Evolutionary conservation across 306 rosid species (phyloP).

Genomic region (Biancaea sappan): DNA sequence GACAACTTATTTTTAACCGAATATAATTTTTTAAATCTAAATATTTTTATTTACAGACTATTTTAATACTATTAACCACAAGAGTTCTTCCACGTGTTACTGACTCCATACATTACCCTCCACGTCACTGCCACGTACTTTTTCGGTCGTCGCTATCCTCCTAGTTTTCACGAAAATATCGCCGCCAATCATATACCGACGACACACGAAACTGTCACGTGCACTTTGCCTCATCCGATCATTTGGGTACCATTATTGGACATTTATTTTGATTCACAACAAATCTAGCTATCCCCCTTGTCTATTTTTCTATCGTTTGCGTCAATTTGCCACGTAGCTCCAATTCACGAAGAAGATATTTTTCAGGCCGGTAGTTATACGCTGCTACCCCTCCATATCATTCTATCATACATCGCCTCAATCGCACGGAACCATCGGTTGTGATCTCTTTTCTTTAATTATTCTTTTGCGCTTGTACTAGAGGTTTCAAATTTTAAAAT

Average conservation of each 20-base stretch:
- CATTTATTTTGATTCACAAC: neutral
- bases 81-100: neutral
- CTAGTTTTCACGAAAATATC: neutral
- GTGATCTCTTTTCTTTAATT: neutral
- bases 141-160: neutral
- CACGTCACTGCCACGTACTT: neutral
- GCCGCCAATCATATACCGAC: neutral
- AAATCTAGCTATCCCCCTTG: neutral
- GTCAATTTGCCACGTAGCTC: neutral
- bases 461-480: neutral
- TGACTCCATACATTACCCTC: neutral
- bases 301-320: neutral
- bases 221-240: neutral
- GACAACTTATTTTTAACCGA: too few relatives aligned
- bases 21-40: too few relatives aligned
- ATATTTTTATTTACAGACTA: too few relatives aligned
- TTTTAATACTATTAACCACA: too few relatives aligned
- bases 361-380: neutral
- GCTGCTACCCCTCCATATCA: neutral
- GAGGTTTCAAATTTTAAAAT: too few relatives aligned
- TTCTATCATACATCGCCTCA: neutral
- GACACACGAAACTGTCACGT: slow-evolving; percentile 1
- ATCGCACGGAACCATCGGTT: neutral
- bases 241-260: neutral
- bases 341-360: neutral